Conservation (phyloP, 108 stramenopile genomes). For the Conticribra weissflogii region DNA sequence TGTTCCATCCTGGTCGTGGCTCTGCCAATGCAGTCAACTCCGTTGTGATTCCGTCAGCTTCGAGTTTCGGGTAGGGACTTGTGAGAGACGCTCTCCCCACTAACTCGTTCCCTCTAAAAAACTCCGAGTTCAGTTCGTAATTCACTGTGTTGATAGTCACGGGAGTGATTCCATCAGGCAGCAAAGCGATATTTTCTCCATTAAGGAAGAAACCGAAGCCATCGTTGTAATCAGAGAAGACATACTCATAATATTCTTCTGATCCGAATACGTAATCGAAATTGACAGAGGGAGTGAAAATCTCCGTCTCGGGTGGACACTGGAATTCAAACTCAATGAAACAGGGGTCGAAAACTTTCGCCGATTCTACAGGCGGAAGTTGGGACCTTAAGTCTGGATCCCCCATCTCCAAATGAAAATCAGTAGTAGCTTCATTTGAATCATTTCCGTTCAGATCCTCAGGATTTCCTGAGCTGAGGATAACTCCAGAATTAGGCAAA, state of each 20-base stretch:
- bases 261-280: constrained; percentile 49
- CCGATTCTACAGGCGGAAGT: neutral
- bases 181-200: constrained; percentile 37
- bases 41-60: constrained; percentile 40
- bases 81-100: constrained; percentile 2
- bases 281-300: constrained; percentile 26
- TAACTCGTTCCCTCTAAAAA: constrained; percentile 18
- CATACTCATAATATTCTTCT: constrained; percentile 45
- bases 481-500: constrained; percentile 29
- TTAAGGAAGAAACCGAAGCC: constrained; percentile 47
- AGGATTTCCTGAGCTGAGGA: constrained; percentile 30
- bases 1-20: constrained; percentile 21
- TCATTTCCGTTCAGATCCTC: constrained; percentile 29
- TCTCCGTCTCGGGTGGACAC: constrained; percentile 17
- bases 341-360: constrained; percentile 21
- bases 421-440: constrained; percentile 15
- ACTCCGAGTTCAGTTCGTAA: constrained; percentile 22
- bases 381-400: constrained; percentile 23
- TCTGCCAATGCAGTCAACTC: constrained; percentile 29
- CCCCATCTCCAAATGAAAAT: constrained; percentile 6
- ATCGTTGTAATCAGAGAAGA: constrained; percentile 34
- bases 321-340: constrained; percentile 36
- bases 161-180: constrained; percentile 16
- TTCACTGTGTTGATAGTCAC: constrained; percentile 47
- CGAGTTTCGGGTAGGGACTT: constrained; percentile 19